Evolutionary conservation across 305 asterid species (phyloP).

Genomic region (Solanum hybrid): DNA sequence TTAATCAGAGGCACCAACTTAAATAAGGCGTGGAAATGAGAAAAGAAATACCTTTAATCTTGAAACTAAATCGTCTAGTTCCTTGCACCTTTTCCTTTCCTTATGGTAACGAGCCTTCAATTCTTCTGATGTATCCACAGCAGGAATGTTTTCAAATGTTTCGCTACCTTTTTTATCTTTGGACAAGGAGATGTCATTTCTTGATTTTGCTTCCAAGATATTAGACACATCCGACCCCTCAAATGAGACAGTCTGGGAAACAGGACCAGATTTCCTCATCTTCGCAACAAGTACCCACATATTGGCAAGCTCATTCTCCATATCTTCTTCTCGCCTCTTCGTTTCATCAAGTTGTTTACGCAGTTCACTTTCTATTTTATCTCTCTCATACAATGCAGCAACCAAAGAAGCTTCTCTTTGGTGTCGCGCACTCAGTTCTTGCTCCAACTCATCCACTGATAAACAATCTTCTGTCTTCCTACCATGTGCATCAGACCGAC

Average conservation of each 20-base stretch:
- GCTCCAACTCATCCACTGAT: conserved; percentile 53
- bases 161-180: conserved; percentile 19
- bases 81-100: conserved; percentile 36
- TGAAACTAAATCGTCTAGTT: conserved; percentile 24
- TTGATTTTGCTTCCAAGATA: conserved; percentile 13
- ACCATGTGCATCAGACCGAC: conserved; percentile 24
- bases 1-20: background rate
- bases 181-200: conserved; percentile 21
- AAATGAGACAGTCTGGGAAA: conserved; percentile 14
- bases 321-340: conserved; percentile 50
- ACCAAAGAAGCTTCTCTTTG: conserved; percentile 82
- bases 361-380: conserved; percentile 55
- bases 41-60: conserved; percentile 37
- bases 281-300: conserved; percentile 59
- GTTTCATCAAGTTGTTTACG: conserved; percentile 64
- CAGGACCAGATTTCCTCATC: conserved; percentile 29
- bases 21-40: background rate
- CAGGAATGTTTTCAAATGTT: conserved; percentile 18
- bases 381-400: conserved; percentile 73
- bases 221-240: conserved; percentile 12
- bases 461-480: conserved; percentile 37
- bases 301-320: conserved; percentile 62
- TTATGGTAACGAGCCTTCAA: conserved; percentile 22
- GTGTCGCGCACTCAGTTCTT: conserved; percentile 52
- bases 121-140: conserved; percentile 26